Evolutionary conservation across 768 basidiomycete species (phyloP).

Genomic region (Trametes maxima): DNA sequence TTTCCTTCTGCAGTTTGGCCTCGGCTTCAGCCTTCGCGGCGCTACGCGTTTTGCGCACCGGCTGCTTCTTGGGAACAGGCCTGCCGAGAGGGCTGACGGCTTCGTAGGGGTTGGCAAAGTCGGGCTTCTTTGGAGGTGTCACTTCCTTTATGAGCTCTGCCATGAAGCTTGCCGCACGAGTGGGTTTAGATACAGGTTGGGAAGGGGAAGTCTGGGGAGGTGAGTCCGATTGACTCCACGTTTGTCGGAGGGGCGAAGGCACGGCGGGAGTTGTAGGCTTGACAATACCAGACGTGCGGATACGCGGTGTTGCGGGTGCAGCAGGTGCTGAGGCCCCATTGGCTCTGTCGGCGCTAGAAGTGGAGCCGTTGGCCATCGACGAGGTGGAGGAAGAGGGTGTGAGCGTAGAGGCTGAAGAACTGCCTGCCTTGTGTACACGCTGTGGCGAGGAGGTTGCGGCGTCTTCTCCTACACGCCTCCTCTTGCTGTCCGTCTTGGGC

Average conservation of each 20-base stretch:
- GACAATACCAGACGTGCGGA: conserved; percentile 28
- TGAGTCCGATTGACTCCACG: conserved; percentile 57
- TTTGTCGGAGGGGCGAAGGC: conserved; percentile 76
- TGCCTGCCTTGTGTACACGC: conserved; percentile 27
- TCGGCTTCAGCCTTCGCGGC: conserved; percentile 41
- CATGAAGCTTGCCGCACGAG: conserved; percentile 70
- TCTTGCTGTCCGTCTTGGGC: conserved; percentile 54
- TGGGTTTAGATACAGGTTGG: conserved; percentile 47
- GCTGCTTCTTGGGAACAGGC: conserved; percentile 43
- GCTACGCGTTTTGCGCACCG: conserved; percentile 44
- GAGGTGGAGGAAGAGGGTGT: conserved; percentile 28
- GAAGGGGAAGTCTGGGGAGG: conserved; percentile 44
- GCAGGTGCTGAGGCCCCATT: conserved; percentile 21
- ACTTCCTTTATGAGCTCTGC: conserved; percentile 71
- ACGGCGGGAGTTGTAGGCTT: conserved; percentile 65
- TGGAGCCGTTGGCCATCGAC: conserved; percentile 18
- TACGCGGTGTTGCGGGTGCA: conserved; percentile 23
- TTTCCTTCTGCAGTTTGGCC: conserved; percentile 35
- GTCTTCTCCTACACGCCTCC: conserved; percentile 60
- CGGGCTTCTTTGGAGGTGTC: conserved; percentile 60
- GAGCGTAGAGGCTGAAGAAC: conserved; percentile 26
- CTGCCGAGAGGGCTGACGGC: conserved; percentile 66
- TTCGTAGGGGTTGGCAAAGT: conserved; percentile 80
- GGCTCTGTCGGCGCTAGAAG: conserved; percentile 16
- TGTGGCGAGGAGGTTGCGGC: conserved; percentile 40